phyloP scores from a whole-genome alignment of 2,329 filamentous ascomycete genomes.

The Arthrobotrys pseudoclavata region DNA sequence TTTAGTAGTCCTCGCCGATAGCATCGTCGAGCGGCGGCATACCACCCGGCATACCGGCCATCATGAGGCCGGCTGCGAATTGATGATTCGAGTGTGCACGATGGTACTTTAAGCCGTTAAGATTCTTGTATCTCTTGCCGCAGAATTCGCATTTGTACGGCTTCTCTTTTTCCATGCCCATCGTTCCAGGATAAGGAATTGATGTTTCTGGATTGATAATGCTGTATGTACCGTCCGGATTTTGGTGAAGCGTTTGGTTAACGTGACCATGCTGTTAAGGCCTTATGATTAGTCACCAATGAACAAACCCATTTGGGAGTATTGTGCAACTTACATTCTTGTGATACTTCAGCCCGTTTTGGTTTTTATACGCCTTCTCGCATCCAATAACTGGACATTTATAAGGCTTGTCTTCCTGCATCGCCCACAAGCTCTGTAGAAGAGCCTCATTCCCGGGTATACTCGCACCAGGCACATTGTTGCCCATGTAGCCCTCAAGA shows the following conservation, averaged over 20 bases:
- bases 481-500: conserved; percentile 61
- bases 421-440: conserved; percentile 68
- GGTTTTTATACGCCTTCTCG: conserved; percentile 99
- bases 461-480: conserved; percentile 64
- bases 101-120: conserved; percentile 97
- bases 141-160: conserved; percentile 97
- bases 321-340: conserved; percentile 71
- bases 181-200: conserved; percentile 90
- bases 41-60: conserved; percentile 41
- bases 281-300: conserved; percentile 58
- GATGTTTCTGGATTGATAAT: conserved; percentile 98
- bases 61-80: conserved; percentile 59
- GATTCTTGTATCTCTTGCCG: conserved; percentile 98
- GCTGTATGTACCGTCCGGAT: conserved; percentile 95
- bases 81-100: conserved; percentile 66
- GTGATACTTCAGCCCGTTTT: conserved; percentile 95
- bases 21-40: conserved; percentile 58
- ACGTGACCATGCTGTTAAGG: conserved; percentile 81
- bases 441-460: conserved; percentile 62
- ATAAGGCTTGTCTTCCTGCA: conserved; percentile 97
- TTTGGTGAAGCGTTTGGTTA: conserved; percentile 96
- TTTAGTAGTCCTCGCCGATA: conserved; percentile 54
- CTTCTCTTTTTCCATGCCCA: conserved; percentile 99
- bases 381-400: conserved; percentile 98
- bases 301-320: background rate